A percentile compares a stretch with the other conserved stretches of the same genome.
Evolutionary conservation across 2,329 filamentous ascomycete genomes (phyloP).

Genomic region (Dactylellina cionopaga): DNA sequence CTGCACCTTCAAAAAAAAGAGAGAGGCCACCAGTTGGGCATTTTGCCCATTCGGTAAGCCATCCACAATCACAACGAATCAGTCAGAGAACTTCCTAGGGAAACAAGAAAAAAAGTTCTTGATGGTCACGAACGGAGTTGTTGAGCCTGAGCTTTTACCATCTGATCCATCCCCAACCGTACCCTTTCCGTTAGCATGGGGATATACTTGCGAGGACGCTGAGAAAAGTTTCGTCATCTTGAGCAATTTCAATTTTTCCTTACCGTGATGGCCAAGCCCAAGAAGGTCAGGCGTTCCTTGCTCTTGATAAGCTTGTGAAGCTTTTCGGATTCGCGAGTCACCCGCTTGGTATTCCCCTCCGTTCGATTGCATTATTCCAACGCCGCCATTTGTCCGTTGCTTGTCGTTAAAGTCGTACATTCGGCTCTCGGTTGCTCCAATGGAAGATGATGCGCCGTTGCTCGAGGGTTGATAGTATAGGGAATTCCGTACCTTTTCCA

Average conservation of each 20-base stretch:
- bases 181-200: conserved; percentile 49
- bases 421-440: conserved; percentile 23
- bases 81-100: conserved; percentile 52
- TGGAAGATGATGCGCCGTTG: conserved; percentile 33
- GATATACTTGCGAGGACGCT: conserved; percentile 36
- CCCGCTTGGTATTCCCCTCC: conserved; percentile 40
- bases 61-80: conserved; percentile 52
- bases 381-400: conserved; percentile 32
- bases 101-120: conserved; percentile 53
- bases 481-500: conserved; percentile 42
- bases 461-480: conserved; percentile 31
- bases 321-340: conserved; percentile 43
- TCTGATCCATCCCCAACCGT: conserved; percentile 41
- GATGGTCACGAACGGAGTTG: conserved; percentile 53
- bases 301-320: conserved; percentile 46
- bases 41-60: conserved; percentile 33
- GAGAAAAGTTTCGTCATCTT: conserved; percentile 43
- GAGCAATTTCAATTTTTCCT: conserved; percentile 35
- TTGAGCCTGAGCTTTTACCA: conserved; percentile 53
- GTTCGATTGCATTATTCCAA: conserved; percentile 24
- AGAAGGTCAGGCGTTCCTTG: conserved; percentile 51
- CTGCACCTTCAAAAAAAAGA: conserved; percentile 50
- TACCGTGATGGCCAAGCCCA: conserved; percentile 52
- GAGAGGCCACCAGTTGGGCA: conserved; percentile 36
- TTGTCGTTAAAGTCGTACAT: conserved; percentile 30